These are phyloP conservation scores for Talaromyces borbonicus DNA, from an alignment of 495 filamentous ascomycete species.

Conservation along the genomic window DNA sequence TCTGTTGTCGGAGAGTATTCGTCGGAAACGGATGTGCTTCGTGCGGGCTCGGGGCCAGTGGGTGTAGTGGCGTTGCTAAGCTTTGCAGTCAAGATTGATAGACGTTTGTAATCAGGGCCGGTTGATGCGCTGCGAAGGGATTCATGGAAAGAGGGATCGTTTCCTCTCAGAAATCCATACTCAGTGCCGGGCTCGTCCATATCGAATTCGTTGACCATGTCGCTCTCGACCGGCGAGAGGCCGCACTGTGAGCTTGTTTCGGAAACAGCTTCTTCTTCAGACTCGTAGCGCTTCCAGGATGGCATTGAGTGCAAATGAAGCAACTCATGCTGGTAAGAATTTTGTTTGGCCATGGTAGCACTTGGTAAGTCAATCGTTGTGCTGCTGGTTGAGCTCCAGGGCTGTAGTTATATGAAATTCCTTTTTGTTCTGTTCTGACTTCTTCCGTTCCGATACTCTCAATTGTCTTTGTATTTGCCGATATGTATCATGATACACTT, in stretches of 20 bases:
- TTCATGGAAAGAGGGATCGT: too few species aligned
- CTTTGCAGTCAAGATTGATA: constrained; percentile 35
- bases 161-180: too few species aligned
- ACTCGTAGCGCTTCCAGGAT: constrained; percentile 29
- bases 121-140: background rate
- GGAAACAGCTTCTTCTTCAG: constrained; percentile 36
- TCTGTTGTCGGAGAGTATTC: constrained; percentile 27
- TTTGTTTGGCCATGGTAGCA: too few species aligned
- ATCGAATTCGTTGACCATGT: constrained; percentile 11
- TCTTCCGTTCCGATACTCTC: too few species aligned
- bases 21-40: constrained; percentile 16
- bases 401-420: too few species aligned
- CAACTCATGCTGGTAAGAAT: constrained; percentile 2
- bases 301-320: constrained; percentile 28
- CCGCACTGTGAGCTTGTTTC: constrained; percentile 14
- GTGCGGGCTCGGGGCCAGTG: background rate
- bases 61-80: constrained; percentile 28
- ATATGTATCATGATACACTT: too few species aligned
- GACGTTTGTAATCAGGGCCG: constrained; percentile 3
- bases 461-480: too few species aligned
- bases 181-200: background rate
- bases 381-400: too few species aligned
- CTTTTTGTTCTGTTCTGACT: too few species aligned
- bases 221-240: constrained; percentile 18
- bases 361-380: too few species aligned